Percentiles rank a stretch among this genome's conserved stretches.
Conservation (phyloP, 108 stramenopile genomes). For the Cyclotella choctawhatcheeana region DNA sequence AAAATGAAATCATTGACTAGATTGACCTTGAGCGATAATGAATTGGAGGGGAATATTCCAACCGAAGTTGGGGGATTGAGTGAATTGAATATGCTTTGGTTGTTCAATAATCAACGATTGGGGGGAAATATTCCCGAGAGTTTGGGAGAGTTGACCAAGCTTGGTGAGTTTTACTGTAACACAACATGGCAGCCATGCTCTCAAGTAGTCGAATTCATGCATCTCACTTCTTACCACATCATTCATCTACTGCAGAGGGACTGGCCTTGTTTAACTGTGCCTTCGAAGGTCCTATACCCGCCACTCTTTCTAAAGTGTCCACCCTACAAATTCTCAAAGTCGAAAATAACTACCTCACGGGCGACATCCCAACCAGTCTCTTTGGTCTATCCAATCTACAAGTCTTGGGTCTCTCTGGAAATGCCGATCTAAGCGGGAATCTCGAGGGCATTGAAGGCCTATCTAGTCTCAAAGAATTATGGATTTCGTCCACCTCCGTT, state of each 20-base stretch:
- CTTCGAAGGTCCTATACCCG: conserved; percentile 33
- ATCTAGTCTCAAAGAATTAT: conserved; percentile 30
- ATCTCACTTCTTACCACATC: not conserved
- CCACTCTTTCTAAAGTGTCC: conserved; percentile 20
- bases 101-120: conserved; percentile 41
- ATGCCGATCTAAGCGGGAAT: conserved; percentile 22
- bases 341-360: conserved; percentile 50
- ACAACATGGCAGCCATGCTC: no score
- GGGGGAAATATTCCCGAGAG: conserved; percentile 49
- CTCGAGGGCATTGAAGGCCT: conserved; percentile 17
- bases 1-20: conserved; percentile 20
- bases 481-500: conserved; percentile 25
- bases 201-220: no score
- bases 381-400: conserved; percentile 31
- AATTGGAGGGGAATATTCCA: conserved; percentile 46
- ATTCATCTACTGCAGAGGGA: conserved; percentile 26
- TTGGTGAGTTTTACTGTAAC: conserved; percentile 30
- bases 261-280: conserved; percentile 36
- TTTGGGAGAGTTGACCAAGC: conserved; percentile 40
- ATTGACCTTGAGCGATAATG: conserved; percentile 35
- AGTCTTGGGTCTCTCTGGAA: conserved; percentile 48
- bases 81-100: conserved; percentile 38
- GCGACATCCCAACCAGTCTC: conserved; percentile 14
- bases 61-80: conserved; percentile 30
- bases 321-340: conserved; percentile 50